Evolutionary conservation across 352 stramenopile genomes (phyloP).

Genomic region (Pythium brassicae): DNA sequence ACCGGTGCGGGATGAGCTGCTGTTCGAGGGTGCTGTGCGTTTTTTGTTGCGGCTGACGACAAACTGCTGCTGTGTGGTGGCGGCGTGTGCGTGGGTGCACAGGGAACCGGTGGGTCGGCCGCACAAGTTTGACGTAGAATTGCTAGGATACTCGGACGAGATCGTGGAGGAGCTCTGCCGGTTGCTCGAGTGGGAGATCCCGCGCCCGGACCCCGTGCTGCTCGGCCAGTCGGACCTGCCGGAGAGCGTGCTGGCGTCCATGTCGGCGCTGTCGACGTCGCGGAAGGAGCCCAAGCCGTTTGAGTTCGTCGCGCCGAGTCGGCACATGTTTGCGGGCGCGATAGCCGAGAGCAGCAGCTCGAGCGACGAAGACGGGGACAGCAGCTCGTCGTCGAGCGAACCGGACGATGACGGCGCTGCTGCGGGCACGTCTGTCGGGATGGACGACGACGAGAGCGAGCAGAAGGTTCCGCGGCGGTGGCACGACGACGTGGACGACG

Average conservation of each 20-base stretch:
- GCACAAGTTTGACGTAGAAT: constrained; percentile 81
- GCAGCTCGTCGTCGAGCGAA: constrained; percentile 49
- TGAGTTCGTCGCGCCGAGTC: constrained; percentile 63
- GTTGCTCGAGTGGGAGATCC: constrained; percentile 73
- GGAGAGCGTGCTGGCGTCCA: constrained; percentile 18
- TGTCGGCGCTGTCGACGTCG: constrained; percentile 12
- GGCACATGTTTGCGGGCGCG: constrained; percentile 72
- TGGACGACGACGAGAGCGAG: constrained; percentile 33
- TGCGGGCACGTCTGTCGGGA: constrained; percentile 10
- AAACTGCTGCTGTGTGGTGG: background rate
- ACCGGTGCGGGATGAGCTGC: constrained; percentile 33
- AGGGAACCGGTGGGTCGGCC: constrained; percentile 77
- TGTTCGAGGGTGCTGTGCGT: too few species aligned
- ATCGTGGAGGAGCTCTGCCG: constrained; percentile 80
- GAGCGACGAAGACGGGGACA: constrained; percentile 48
- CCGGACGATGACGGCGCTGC: constrained; percentile 27
- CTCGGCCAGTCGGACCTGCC: constrained; percentile 59
- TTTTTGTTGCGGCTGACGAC: background rate
- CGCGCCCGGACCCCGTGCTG: constrained; percentile 59
- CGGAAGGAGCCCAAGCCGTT: constrained; percentile 36
- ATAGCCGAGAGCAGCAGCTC: constrained; percentile 60
- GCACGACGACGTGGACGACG: constrained; percentile 36
- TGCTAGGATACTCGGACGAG: constrained; percentile 81
- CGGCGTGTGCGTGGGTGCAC: background rate
- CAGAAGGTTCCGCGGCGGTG: constrained; percentile 21